Evolutionary conservation across 1,139 yeast species (phyloP), one percentile per base, ranked within the genome.

Genomic region (Yamadazyma triangularis): DNA sequence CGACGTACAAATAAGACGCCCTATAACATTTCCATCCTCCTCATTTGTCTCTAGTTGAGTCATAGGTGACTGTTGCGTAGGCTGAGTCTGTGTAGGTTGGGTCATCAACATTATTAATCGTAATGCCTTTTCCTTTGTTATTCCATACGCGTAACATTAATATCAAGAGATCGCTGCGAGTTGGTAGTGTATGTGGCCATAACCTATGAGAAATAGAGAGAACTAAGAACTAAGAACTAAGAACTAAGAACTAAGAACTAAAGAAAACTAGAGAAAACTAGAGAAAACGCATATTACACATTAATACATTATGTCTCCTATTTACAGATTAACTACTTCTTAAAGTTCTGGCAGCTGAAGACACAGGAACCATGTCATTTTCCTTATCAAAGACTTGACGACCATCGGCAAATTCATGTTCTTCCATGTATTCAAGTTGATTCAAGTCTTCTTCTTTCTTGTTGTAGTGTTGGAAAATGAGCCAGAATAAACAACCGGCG

Each of bases 401-500:
- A 19, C 23, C 27, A 25, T 26, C 27, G 14, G 38, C 42, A 13
- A 39, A 29, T 15, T 40, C 40, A 10, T 40, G 52, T 4, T 52
- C 54, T 16, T 47, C 51, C 8, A 44, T 45, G 31, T 53, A 51
- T 25, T 78, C 84, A 51, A 79, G 61, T 29, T 61, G 63, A 55
- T 80, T 79, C 60, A 75, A 66, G 41, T 66, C 76, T 39, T 79
- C 85, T 57, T 79, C 87, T 37, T 58, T 61, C 24, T 58, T 55
- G 52, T 81, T 79, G 56, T 72, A 76, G 41, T 65, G 67, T 27
- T 61, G 56, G 76, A 77, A 82, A 35, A 63, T 46, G 45, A 76
- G 29, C 83, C 83, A 81, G 75, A 82, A 82, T 24, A 66, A 36
- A 36, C 64, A 41, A 25, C 88, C 89, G 18, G 81, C 77, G 41